These are phyloP conservation scores for Nannizziopsis arthrosporioides DNA, from an alignment of 2,329 filamentous ascomycete genomes.

Conservation along the genomic window DNA sequence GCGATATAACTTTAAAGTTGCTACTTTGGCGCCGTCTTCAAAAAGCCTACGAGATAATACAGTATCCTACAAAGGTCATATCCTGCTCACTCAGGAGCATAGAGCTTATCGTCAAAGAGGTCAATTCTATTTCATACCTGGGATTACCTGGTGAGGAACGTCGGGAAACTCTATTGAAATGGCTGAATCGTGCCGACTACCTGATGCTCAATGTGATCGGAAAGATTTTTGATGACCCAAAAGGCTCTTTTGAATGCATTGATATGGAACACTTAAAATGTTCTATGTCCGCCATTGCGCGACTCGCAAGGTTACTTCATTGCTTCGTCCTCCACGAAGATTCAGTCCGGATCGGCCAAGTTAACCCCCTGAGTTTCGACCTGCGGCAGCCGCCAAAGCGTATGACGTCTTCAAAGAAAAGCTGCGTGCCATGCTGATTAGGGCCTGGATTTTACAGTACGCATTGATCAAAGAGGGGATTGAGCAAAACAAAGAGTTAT, in stretches of 20 bases:
- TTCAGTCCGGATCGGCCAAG: conserved; percentile 65
- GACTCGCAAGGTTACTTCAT: conserved; percentile 64
- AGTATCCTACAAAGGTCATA: conserved; percentile 76
- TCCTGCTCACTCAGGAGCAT: conserved; percentile 79
- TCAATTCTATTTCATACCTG: conserved; percentile 48
- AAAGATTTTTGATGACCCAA: conserved; percentile 53
- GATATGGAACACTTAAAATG: conserved; percentile 65
- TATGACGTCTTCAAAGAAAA: conserved; percentile 49
- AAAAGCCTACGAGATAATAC: conserved; percentile 74
- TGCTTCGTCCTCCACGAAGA: conserved; percentile 74
- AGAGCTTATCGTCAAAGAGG: conserved; percentile 64
- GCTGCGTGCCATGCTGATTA: conserved; percentile 75
- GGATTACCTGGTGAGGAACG: conserved; percentile 51
- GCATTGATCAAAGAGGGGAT: conserved; percentile 65
- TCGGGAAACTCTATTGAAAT: conserved; percentile 59
- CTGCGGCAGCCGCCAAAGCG: conserved; percentile 30
- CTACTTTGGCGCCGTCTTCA: conserved; percentile 87
- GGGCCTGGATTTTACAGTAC: conserved; percentile 81
- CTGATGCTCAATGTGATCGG: conserved; percentile 60
- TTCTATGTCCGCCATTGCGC: conserved; percentile 59
- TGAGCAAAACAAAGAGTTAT: conserved; percentile 51
- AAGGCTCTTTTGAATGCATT: conserved; percentile 64
- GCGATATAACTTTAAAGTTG: conserved; percentile 69
- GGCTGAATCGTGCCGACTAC: conserved; percentile 68
- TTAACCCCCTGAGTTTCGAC: conserved; percentile 50